Conservation (phyloP, 352 stramenopile species). For the Pythium dissimile region DNA sequence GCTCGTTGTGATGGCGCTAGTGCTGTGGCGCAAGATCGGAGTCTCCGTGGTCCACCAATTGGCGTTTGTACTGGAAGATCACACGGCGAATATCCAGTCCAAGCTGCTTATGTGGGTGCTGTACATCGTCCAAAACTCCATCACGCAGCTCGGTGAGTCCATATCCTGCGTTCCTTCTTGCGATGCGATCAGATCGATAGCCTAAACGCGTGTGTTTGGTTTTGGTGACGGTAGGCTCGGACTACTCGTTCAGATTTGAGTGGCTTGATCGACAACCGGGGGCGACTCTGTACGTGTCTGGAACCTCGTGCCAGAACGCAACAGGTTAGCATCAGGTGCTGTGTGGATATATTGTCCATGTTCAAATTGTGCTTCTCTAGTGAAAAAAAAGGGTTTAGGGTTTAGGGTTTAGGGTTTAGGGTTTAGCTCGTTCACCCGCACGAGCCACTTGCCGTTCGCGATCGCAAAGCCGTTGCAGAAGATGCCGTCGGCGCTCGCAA, state of each 20-base stretch:
- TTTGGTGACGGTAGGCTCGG: neutral
- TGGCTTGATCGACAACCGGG: neutral
- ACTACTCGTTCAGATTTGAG: conserved; percentile 10
- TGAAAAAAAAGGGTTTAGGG: too few relatives aligned
- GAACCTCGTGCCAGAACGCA: too few relatives aligned
- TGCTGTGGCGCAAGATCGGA: conserved; percentile 23
- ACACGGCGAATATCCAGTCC: conserved; percentile 24
- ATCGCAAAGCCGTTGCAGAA: conserved; percentile 26
- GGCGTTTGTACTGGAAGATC: conserved; percentile 35
- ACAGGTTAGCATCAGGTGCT: too few relatives aligned
- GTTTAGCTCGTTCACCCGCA: conserved; percentile 20
- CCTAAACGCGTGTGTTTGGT: neutral
- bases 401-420: too few relatives aligned
- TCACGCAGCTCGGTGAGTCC: neutral
- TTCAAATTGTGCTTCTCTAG: too few relatives aligned
- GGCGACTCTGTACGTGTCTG: too few relatives aligned
- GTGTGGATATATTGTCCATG: too few relatives aligned
- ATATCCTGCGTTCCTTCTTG: too few relatives aligned
- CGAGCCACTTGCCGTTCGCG: conserved; percentile 21
- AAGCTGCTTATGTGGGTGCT: conserved; percentile 29
- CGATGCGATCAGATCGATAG: neutral
- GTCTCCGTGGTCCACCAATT: conserved; percentile 25
- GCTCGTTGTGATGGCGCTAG: conserved; percentile 15
- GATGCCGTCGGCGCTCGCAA: conserved; percentile 23
- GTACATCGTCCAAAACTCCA: neutral